These are phyloP conservation scores for Vitis riparia DNA, from an alignment of 164 flowering plant genomes.

Conservation along the genomic window DNA sequence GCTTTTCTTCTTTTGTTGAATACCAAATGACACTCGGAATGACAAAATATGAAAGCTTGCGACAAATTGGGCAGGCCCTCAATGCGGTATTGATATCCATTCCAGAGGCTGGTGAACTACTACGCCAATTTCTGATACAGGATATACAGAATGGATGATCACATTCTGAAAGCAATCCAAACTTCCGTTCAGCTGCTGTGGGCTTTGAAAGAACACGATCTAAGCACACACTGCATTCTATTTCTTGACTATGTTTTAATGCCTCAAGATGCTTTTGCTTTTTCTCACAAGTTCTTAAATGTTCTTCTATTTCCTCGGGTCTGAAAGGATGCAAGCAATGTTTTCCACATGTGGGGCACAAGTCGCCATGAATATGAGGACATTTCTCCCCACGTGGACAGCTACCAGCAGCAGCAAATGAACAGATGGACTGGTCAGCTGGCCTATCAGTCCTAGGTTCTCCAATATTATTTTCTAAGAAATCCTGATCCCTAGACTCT, in stretches of 20 bases:
- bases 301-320: constrained; percentile 83
- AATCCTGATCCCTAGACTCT: constrained; percentile 23
- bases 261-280: constrained; percentile 74
- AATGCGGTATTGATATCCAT: constrained; percentile 82
- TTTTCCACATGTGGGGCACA: constrained; percentile 79
- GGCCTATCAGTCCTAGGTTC: constrained; percentile 32
- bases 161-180: constrained; percentile 92
- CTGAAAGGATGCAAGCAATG: constrained; percentile 87
- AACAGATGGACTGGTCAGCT: constrained; percentile 61
- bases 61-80: constrained; percentile 94
- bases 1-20: constrained; percentile 70
- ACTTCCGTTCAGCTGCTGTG: constrained; percentile 81
- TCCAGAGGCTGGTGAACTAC: constrained; percentile 81
- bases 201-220: constrained; percentile 90
- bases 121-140: constrained; percentile 95
- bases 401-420: constrained; percentile 90
- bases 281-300: constrained; percentile 59
- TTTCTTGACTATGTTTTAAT: constrained; percentile 82
- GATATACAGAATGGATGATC: constrained; percentile 96
- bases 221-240: constrained; percentile 94
- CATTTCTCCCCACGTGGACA: constrained; percentile 91
- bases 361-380: constrained; percentile 84
- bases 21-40: constrained; percentile 98
- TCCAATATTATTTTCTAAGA: constrained; percentile 20
- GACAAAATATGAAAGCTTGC: constrained; percentile 93